Percentiles rank a stretch among this genome's conserved stretches.
Evolutionary conservation across 176 grass and related monocot species (phyloP).

Genomic region (Carex cristatella): DNA sequence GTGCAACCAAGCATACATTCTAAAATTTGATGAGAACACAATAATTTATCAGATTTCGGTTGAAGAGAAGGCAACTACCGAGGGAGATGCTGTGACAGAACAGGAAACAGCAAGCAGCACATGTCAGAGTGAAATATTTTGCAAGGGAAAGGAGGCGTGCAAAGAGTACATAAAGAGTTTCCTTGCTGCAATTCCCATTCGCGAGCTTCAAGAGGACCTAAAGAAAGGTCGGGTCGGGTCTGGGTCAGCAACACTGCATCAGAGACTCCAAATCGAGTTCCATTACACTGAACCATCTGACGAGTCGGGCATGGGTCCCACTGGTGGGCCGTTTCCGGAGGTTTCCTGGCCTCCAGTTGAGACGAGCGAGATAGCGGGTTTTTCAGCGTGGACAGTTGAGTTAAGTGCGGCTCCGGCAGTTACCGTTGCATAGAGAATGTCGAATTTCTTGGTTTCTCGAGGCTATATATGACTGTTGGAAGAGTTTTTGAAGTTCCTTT

Average conservation of each 20-base stretch:
- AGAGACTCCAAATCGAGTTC: conserved; percentile 90
- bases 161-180: conserved; percentile 97
- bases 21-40: conserved; percentile 79
- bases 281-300: conserved; percentile 55
- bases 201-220: conserved; percentile 81
- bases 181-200: conserved; percentile 82
- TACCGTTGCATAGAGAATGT: neutral
- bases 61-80: neutral
- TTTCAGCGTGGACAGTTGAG: conserved; percentile 17
- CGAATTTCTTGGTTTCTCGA: neutral
- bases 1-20: conserved; percentile 73
- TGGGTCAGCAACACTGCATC: conserved; percentile 57
- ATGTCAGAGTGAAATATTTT: conserved; percentile 37
- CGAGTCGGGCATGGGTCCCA: neutral
- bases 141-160: conserved; percentile 73
- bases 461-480: neutral
- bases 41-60: conserved; percentile 49
- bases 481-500: neutral
- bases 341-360: neutral
- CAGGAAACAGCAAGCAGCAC: conserved; percentile 22
- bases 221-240: conserved; percentile 77
- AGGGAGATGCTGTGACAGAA: conserved; percentile 32
- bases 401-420: neutral
- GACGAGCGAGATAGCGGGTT: neutral
- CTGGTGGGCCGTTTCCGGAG: neutral